Evolutionary conservation across 2,329 filamentous ascomycete species (phyloP), one percentile per base, ranked within the genome.

Genomic region (Scedosporium boydii): DNA sequence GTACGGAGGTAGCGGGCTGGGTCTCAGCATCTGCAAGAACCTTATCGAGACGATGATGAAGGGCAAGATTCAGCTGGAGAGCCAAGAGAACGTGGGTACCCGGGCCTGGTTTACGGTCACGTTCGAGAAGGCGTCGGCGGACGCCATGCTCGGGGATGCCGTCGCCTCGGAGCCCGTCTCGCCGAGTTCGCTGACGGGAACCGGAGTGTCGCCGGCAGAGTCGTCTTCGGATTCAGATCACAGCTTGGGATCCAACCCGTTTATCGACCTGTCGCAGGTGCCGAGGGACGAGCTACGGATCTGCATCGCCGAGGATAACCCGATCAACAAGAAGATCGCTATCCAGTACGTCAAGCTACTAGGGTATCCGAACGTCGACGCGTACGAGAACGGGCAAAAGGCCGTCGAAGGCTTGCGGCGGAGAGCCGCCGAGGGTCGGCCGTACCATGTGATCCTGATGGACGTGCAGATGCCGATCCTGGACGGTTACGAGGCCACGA

Each of bases 391-490:
- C 71, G 93, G 93, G 0, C 82, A 89, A 65, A 91, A 93, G 75
- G 92, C 93, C 0, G 89, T 96, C 14, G 90, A 96, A 69, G 93
- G 91, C 0, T 77, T 97, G n/a, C 86, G 88, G 7, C 78, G 84
- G 59, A 89, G 87, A 65, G 88, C 89, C 3, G 80, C 78, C 55
- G 87, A 90, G 65, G 88, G 87, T 1, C 79, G 79, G 7, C 93
- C 92, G 0, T 97, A 96, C 75, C 92, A 97, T 69, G 82, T 97
- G 38, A 88, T 96, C 48, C 82, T 97, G 55, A 97, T 97, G 93
- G 93, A 97, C 72, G 91, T 96, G 3, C 92, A 96, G 75, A 97
- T 97, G 93, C 93, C 93, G 0, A 86, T 96, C 3, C 83, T 96
- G 7, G 93, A 97, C 72, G 93, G 93, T 5, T 96, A 96, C 71